Evolutionary conservation across 2,329 filamentous ascomycete species (phyloP), one percentile per base, ranked within the genome.

Genomic region (Huntiella savannae): DNA sequence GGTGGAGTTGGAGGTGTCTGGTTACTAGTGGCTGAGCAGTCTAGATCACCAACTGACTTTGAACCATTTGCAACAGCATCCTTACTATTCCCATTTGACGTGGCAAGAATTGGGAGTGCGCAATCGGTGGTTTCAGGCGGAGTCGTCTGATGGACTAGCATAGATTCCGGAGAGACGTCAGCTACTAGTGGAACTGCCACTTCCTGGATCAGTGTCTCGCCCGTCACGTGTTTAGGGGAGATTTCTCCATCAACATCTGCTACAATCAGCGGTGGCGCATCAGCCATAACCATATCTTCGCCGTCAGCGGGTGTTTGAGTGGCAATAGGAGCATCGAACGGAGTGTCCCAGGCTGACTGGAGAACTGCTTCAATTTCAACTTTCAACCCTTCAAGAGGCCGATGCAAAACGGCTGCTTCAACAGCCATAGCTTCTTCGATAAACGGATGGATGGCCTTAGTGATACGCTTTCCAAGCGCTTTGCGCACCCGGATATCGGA

Each of bases 401-500:
- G 79, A 45, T 77, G 72, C 43, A 71, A 77, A 37, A 93, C 69
- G 50, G 91, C 82, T n/a, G 82, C 78, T 59, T 96, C 88, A 46
- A 83, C 82, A 45, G 71, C 73, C 40, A 86, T 63, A 1, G 85
- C 85, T 46, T 74, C 70, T 58, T 94, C 82, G 3, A 94, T 66
- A 39, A 77, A 70, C 11, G 82, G 77, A 58, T 92, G 83, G 32
- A 93, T 71, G 1, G 78, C 75, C 59, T 85, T 92, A 53, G 93
- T 71, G 51, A 95, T 93, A 19, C 86, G 76, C 61, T 92, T 94
- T 17, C 82, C 85, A n/a, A 93, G 66, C 54, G 80, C 82, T 55
- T 83, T 82, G 51, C 82, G 77, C 54, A 93, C 82, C 49, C 83
- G 82, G 50, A 85, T 75, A 55, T 93, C 85, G 49, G 62, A 65